These are phyloP conservation scores for Lichtheimia hyalospora DNA, from an alignment of 371 early-diverging fungal genomes.

Conservation along the genomic window DNA sequence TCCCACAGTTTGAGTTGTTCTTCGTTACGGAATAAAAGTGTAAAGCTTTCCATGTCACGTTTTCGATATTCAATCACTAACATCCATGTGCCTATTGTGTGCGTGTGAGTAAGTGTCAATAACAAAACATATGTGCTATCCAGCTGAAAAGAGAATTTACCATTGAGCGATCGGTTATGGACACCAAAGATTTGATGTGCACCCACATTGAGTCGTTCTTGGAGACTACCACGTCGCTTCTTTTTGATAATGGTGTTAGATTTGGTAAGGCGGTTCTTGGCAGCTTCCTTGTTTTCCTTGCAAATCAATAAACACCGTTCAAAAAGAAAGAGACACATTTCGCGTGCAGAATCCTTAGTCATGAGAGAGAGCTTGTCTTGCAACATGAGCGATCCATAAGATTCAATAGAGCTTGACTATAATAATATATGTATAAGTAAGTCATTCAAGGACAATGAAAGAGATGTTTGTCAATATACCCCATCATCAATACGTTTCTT, in stretches of 20 bases:
- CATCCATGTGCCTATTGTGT: slow-evolving; percentile 39
- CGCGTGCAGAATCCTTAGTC: slow-evolving; percentile 73
- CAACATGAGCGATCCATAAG: slow-evolving; percentile 82
- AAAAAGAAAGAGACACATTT: slow-evolving; percentile 83
- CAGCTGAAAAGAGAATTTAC: slow-evolving; percentile 2
- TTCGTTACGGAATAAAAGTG: slow-evolving; percentile 81
- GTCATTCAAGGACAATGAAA: not conserved
- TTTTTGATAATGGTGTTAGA: slow-evolving; percentile 45
- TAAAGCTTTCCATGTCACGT: slow-evolving; percentile 77
- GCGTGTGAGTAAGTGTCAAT: no score
- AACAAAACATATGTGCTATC: no score
- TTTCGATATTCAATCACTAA: slow-evolving; percentile 76
- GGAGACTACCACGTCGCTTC: slow-evolving; percentile 54
- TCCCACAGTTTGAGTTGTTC: slow-evolving; percentile 93
- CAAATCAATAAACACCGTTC: slow-evolving; percentile 88
- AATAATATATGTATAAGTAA: not conserved
- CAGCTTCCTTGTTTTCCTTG: slow-evolving; percentile 63
- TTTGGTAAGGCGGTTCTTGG: slow-evolving; percentile 38
- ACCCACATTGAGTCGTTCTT: slow-evolving; percentile 68
- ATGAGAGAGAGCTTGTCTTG: slow-evolving; percentile 82
- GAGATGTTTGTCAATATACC: not conserved
- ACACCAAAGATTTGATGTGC: slow-evolving; percentile 19
- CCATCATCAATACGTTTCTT: slow-evolving; percentile 52
- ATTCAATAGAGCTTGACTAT: slow-evolving; percentile 32
- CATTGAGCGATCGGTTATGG: slow-evolving; percentile 20